These are phyloP conservation scores for Imleria badia DNA, from an alignment of 768 basidiomycete genomes.

Conservation along the genomic window DNA sequence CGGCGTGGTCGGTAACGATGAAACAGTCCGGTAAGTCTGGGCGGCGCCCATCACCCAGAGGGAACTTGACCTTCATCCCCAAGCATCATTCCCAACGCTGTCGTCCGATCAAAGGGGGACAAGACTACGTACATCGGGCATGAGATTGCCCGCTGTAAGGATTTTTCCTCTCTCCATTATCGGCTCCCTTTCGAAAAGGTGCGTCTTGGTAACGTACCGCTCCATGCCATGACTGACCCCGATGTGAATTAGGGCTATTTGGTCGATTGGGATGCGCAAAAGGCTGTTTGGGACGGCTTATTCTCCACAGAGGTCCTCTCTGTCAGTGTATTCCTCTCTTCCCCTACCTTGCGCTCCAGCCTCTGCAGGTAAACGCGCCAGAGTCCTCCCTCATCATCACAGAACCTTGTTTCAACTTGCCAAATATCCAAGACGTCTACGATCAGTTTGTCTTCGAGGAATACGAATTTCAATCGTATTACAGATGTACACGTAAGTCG, in stretches of 20 bases:
- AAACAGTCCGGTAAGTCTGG: slow-evolving; percentile 26
- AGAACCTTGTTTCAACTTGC: slow-evolving; percentile 92
- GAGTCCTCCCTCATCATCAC: slow-evolving; percentile 80
- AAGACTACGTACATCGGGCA: slow-evolving; percentile 83
- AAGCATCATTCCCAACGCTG: slow-evolving; percentile 78
- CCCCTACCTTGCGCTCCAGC: slow-evolving; percentile 7
- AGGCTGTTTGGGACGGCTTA: slow-evolving; percentile 89
- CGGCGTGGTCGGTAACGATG: slow-evolving; percentile 45
- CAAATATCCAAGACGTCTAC: slow-evolving; percentile 88
- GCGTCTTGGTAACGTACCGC: neutral
- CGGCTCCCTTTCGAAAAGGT: slow-evolving; percentile 90
- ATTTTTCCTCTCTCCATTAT: slow-evolving; percentile 80
- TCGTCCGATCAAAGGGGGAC: slow-evolving; percentile 83
- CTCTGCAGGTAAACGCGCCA: slow-evolving; percentile 64
- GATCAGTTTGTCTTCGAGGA: slow-evolving; percentile 97
- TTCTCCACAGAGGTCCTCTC: slow-evolving; percentile 72
- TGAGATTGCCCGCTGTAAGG: slow-evolving; percentile 72
- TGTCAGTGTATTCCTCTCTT: slow-evolving; percentile 38
- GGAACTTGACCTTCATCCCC: slow-evolving; percentile 1
- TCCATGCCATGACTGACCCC: slow-evolving; percentile 11
- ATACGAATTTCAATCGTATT: slow-evolving; percentile 87
- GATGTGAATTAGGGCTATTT: slow-evolving; percentile 70
- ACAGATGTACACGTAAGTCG: slow-evolving; percentile 75
- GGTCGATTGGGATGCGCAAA: slow-evolving; percentile 94
- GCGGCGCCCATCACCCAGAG: neutral